A percentile compares a stretch with the other conserved stretches of the same genome.
Conservation (phyloP, 225 moss, liverwort and hornwort species). For the Lunularia cruciata region DNA sequence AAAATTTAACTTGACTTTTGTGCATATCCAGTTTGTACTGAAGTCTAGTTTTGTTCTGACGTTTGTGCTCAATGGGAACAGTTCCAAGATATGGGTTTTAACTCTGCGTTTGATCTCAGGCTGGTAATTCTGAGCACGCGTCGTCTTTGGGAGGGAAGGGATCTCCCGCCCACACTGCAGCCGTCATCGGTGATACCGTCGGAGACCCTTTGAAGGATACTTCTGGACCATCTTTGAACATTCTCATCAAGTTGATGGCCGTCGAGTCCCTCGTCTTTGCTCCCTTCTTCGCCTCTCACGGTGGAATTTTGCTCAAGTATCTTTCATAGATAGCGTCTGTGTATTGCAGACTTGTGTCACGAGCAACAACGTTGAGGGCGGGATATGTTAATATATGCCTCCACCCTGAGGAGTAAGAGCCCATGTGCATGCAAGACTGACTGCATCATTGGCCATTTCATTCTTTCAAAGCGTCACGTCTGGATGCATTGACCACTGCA, state of each 20-base stretch:
- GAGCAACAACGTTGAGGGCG: constrained; percentile 2
- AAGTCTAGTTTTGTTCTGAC: neutral
- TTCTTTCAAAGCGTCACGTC: constrained; percentile 30
- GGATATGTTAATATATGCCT: constrained; percentile 12
- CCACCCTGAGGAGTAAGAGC: constrained; percentile 21
- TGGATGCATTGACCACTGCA: constrained; percentile 1
- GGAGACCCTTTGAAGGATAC: constrained; percentile 61
- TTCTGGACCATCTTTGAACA: constrained; percentile 56
- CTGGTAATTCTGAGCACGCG: constrained; percentile 42
- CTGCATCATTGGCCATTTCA: constrained; percentile 33
- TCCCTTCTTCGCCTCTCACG: constrained; percentile 50
- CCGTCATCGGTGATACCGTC: constrained; percentile 56
- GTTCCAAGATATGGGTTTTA: neutral
- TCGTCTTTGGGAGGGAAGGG: constrained; percentile 45
- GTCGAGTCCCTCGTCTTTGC: constrained; percentile 57
- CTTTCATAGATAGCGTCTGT: constrained; percentile 20
- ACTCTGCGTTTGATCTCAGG: too few species aligned
- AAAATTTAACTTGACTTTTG: neutral
- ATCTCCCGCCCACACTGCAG: constrained; percentile 53
- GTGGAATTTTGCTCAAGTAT: constrained; percentile 41
- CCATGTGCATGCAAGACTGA: constrained; percentile 27
- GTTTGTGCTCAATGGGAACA: neutral
- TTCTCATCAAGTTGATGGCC: constrained; percentile 58
- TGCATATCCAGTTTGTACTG: neutral
- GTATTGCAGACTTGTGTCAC: constrained; percentile 4